Percentiles rank a stretch among this genome's conserved stretches.
Evolutionary conservation across 345 rosid species (phyloP).

Genomic region (Populus ilicifolia): DNA sequence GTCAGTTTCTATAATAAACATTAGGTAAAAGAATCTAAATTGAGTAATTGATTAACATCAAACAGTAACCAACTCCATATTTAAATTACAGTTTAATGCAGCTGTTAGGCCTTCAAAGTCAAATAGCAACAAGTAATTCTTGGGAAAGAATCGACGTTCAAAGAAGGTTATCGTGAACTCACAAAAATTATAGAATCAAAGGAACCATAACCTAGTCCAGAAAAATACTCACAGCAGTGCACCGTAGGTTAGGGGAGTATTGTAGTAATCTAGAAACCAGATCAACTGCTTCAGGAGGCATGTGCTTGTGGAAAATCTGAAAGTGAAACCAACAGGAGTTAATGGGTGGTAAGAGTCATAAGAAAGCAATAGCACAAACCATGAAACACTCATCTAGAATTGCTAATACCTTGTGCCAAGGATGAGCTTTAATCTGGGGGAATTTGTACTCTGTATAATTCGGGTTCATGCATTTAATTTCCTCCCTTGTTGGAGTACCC

Average conservation of each 20-base stretch:
- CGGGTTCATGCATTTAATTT: constrained; percentile 98
- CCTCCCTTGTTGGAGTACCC: constrained; percentile 98
- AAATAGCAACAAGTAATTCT: no score
- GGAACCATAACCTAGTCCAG: neutral
- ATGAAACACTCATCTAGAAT: neutral
- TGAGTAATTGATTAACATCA: neutral
- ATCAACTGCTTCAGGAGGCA: constrained; percentile 98
- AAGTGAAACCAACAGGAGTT: neutral
- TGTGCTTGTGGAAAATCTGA: constrained; percentile 89
- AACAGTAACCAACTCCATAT: neutral
- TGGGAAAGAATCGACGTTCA: neutral
- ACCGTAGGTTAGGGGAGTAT: constrained; percentile 91
- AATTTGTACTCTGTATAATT: constrained; percentile 91
- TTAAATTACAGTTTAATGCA: neutral
- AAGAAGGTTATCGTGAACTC: neutral
- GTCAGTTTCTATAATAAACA: neutral
- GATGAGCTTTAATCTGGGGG: constrained; percentile 98
- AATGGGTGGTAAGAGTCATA: neutral
- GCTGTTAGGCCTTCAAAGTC: no score
- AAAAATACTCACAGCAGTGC: constrained; percentile 65
- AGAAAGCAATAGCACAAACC: neutral
- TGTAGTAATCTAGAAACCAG: constrained; percentile 92
- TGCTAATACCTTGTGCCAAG: constrained; percentile 88
- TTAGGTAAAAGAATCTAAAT: neutral
- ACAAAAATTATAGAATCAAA: neutral